Evolutionary conservation across 176 grass and related monocot species (phyloP), one percentile per base, ranked within the genome.

Genomic region (Chrysopogon serrulatus): DNA sequence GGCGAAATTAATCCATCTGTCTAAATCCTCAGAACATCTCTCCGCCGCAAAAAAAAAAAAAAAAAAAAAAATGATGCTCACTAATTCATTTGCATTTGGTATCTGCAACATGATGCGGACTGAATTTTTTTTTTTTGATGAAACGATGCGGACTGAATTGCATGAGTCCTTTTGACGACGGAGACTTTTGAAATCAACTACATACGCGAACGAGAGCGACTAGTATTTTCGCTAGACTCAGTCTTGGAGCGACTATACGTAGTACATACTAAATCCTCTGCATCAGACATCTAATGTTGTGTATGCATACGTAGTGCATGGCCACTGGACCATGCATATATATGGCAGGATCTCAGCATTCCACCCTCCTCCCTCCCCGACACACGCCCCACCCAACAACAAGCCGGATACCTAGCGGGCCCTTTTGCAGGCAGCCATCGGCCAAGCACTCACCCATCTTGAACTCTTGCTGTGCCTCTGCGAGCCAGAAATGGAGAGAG

Each of bases 401-500:
- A 63, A 31, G 2, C 32, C 32, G 34, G 6, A 2, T 21, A 73
- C 1, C 5, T 15, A 71, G n/a, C 37, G 7, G 24, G 11, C 23
- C 3, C 1, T 18, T 71, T 71, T 7, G 40, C 40, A 40, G 4
- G 19, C 11, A 44, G 11, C 10, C 35, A 40, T 6, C n/a, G 12
- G 15, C 10, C 11, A n/a, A 14, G 21, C 68, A 27, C 21, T 16
- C 16, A 49, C 1, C 47, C 47, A 18, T 51, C 48, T 51, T 51
- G n/a, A 19, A 21, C 49, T 53, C 19, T 56, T 7, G 6, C 37
- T 39, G 37, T 8, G 9, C 2, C 8, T n/a, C 8, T 56, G 21
- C 49, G 2, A 54, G 21, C 51, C 21, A 18, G 45, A 40, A 53
- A 89, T 92, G 91, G 84, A 79, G 36, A 23, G 2, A 8, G 6